Conservation (phyloP, 306 rosid species). For the Vigna reflexopilosa region DNA sequence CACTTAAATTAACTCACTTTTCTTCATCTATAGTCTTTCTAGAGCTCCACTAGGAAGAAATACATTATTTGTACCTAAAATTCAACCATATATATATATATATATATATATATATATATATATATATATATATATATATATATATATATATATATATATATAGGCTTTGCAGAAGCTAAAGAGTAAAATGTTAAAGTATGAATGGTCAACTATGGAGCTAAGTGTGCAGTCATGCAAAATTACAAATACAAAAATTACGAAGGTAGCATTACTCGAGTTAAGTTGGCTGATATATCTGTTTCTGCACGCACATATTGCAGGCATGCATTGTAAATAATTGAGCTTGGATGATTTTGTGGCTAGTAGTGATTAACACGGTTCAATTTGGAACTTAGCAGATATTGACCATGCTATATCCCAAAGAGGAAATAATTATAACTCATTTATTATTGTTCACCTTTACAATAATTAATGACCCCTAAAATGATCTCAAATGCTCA, state of each 20-base stretch:
- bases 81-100: not conserved
- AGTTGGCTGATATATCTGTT: slow-evolving; percentile 45
- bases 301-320: slow-evolving; percentile 42
- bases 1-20: not conserved
- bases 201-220: slow-evolving; percentile 40
- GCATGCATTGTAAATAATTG: slow-evolving; percentile 45
- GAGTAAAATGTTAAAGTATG: slow-evolving; percentile 45
- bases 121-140: not conserved
- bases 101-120: too few relatives aligned
- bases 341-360: slow-evolving; percentile 54
- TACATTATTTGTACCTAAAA: not conserved
- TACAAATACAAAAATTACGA: slow-evolving; percentile 45
- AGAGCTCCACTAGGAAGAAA: not conserved
- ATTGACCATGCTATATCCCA: slow-evolving; percentile 25
- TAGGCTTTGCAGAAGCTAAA: slow-evolving; percentile 1
- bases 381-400: slow-evolving; percentile 53
- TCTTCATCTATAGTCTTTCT: not conserved
- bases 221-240: slow-evolving; percentile 26
- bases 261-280: slow-evolving; percentile 21
- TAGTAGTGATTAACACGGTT: slow-evolving; percentile 43
- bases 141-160: too few relatives aligned
- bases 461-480: not conserved
- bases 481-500: not conserved
- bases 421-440: slow-evolving; percentile 37
- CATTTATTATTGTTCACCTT: not conserved